Percentiles rank a stretch among this genome's conserved stretches.
These are phyloP conservation scores for Suhomyces canberraensis DNA, from an alignment of 805 yeast genomes.

Conservation along the genomic window DNA sequence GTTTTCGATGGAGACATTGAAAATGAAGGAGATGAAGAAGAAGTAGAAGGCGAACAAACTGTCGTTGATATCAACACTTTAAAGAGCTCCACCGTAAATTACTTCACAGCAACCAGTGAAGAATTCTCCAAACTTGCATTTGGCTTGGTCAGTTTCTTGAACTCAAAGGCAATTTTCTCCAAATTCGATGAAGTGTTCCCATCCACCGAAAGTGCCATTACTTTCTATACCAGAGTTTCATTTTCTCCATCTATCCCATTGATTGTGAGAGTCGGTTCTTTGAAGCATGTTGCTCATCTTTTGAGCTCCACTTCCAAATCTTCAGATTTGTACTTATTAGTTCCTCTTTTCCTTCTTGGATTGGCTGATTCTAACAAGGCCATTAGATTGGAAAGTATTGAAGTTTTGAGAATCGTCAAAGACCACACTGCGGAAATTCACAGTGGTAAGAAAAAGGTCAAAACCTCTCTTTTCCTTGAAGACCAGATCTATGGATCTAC, in stretches of 20 bases:
- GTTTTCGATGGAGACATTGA: slow-evolving; percentile 24
- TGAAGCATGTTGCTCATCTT: slow-evolving; percentile 37
- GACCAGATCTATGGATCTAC: slow-evolving; percentile 56
- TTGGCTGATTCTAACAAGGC: slow-evolving; percentile 48
- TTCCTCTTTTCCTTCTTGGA: slow-evolving; percentile 57
- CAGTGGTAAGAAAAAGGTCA: slow-evolving; percentile 27
- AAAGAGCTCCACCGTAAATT: slow-evolving; percentile 25
- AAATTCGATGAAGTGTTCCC: slow-evolving; percentile 27
- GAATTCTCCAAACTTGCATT: slow-evolving; percentile 44
- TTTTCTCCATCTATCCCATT: slow-evolving; percentile 59
- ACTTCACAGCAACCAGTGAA: slow-evolving; percentile 31
- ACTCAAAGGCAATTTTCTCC: slow-evolving; percentile 6
- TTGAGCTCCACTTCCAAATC: slow-evolving; percentile 27
- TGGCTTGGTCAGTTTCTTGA: slow-evolving; percentile 29
- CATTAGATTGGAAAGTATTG: slow-evolving; percentile 40
- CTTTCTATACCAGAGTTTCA: slow-evolving; percentile 57
- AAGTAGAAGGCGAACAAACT: slow-evolving; percentile 17
- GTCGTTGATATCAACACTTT: slow-evolving; percentile 12
- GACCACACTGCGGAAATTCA: slow-evolving; percentile 38
- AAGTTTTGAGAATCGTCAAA: slow-evolving; percentile 18
- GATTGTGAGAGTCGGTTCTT: slow-evolving; percentile 49
- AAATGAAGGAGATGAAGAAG: slow-evolving; percentile 16
- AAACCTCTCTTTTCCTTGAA: slow-evolving; percentile 41
- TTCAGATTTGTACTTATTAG: slow-evolving; percentile 46
- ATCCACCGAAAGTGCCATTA: slow-evolving; percentile 42